These are phyloP conservation scores for Lichtheimia ramosa DNA, from an alignment of 371 early-diverging fungal species.

Conservation along the genomic window DNA sequence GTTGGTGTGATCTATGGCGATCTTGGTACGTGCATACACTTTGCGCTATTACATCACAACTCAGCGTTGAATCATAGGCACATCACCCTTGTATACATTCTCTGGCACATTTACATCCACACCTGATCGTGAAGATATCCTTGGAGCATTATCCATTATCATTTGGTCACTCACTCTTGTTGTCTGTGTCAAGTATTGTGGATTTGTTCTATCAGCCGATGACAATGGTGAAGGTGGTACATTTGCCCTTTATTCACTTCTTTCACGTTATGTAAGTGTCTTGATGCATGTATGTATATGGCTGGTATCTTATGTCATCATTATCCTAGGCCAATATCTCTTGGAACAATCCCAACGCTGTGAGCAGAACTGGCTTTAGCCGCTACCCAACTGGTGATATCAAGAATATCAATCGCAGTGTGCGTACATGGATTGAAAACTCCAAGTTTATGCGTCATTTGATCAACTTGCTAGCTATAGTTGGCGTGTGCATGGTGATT, in stretches of 20 bases:
- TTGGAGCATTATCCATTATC: constrained; percentile 51
- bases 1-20: constrained; percentile 52
- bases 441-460: constrained; percentile 19
- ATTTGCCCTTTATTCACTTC: constrained; percentile 56
- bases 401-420: constrained; percentile 8
- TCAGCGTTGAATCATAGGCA: constrained; percentile 9
- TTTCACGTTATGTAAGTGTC: constrained; percentile 32
- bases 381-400: constrained; percentile 21
- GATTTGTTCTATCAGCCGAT: constrained; percentile 53
- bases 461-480: constrained; percentile 17
- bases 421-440: constrained; percentile 18
- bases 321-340: constrained; percentile 15
- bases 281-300: too few species aligned
- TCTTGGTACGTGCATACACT: constrained; percentile 28
- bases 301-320: too few species aligned
- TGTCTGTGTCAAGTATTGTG: constrained; percentile 50
- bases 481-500: constrained; percentile 33
- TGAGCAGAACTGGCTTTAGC: constrained; percentile 8
- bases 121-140: constrained; percentile 21
- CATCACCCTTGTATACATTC: constrained; percentile 54
- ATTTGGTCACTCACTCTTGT: constrained; percentile 59
- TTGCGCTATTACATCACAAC: not conserved
- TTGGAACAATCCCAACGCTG: constrained; percentile 19
- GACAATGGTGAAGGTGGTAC: constrained; percentile 69
- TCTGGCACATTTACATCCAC: constrained; percentile 38